These are phyloP conservation scores for Blumeria graminis DNA, from an alignment of 2,329 filamentous ascomycete species.

Conservation along the genomic window DNA sequence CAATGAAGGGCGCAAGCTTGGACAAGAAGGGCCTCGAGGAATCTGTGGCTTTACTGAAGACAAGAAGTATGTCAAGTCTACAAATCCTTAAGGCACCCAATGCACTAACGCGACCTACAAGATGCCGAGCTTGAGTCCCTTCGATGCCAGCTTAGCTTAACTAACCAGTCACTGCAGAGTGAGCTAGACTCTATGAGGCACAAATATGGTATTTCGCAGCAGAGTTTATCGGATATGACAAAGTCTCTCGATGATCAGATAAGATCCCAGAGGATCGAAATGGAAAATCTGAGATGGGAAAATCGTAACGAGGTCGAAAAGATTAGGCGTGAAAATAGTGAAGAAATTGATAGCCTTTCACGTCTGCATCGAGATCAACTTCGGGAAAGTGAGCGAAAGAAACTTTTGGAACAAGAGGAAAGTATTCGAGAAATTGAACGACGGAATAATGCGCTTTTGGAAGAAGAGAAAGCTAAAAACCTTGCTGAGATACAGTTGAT, in stretches of 20 bases:
- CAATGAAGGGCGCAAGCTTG: conserved; percentile 42
- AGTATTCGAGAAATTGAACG: conserved; percentile 14
- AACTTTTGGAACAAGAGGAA: conserved; percentile 22
- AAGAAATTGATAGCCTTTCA: conserved; percentile 31
- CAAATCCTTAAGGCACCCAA: neutral
- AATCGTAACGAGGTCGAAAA: conserved; percentile 32
- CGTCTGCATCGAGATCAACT: conserved; percentile 44
- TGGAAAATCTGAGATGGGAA: conserved; percentile 28
- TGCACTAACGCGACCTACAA: conserved; percentile 5
- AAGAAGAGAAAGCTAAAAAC: conserved; percentile 34
- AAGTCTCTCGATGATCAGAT: conserved; percentile 24
- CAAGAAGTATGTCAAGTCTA: conserved; percentile 20
- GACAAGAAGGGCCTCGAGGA: conserved; percentile 51
- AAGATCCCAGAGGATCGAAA: conserved; percentile 25
- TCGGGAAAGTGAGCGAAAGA: conserved; percentile 34
- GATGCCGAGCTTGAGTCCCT: conserved; percentile 25
- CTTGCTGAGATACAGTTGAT: conserved; percentile 42
- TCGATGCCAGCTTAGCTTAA: conserved; percentile 11
- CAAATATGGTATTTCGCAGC: conserved; percentile 9
- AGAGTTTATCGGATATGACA: conserved; percentile 24
- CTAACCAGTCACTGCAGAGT: conserved; percentile 31
- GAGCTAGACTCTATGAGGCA: conserved; percentile 39
- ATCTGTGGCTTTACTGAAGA: conserved; percentile 48
- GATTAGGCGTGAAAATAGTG: conserved; percentile 23
- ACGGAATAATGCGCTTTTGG: conserved; percentile 25